phyloP scores from a whole-genome alignment of 495 filamentous ascomycete species.

The Parathielavia hyrcaniae region DNA sequence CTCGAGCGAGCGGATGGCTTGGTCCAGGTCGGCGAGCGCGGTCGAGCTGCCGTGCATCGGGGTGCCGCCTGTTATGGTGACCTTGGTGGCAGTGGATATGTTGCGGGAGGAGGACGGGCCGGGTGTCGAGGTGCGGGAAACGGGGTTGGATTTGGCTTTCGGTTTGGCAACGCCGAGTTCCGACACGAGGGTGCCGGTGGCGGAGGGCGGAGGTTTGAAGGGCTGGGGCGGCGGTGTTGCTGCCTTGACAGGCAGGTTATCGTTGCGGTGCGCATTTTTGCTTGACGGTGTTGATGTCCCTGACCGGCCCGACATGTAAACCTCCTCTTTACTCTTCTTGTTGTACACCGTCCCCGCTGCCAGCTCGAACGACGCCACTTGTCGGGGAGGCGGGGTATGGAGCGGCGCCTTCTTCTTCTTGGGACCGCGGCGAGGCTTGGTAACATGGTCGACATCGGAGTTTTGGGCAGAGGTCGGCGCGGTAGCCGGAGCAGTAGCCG shows the following conservation, averaged over 20 bases:
- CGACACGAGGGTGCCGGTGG: slow-evolving; percentile 69
- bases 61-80: slow-evolving; percentile 62
- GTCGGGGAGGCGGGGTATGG: slow-evolving; percentile 60
- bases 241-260: slow-evolving; percentile 35
- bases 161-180: slow-evolving; percentile 59
- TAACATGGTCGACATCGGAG: slow-evolving; percentile 31
- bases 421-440: slow-evolving; percentile 27
- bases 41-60: slow-evolving; percentile 72
- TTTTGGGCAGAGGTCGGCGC: slow-evolving; percentile 22
- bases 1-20: slow-evolving; percentile 85
- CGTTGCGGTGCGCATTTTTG: slow-evolving; percentile 33
- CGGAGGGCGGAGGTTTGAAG: slow-evolving; percentile 59
- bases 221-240: slow-evolving; percentile 29
- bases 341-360: slow-evolving; percentile 36
- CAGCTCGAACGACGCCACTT: slow-evolving; percentile 48
- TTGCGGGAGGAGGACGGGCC: slow-evolving; percentile 35
- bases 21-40: slow-evolving; percentile 75
- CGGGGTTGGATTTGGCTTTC: slow-evolving; percentile 53
- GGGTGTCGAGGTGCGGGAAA: slow-evolving; percentile 50
- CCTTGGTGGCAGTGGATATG: slow-evolving; percentile 39
- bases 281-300: slow-evolving; percentile 32
- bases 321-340: slow-evolving; percentile 38
- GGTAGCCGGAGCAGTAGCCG: slow-evolving; percentile 7
- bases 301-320: slow-evolving; percentile 36
- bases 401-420: slow-evolving; percentile 57